A percentile compares a stretch with the other conserved stretches of the same genome.
Evolutionary conservation across 768 basidiomycete genomes (phyloP).

Genomic region (Pluteus cervinus): DNA sequence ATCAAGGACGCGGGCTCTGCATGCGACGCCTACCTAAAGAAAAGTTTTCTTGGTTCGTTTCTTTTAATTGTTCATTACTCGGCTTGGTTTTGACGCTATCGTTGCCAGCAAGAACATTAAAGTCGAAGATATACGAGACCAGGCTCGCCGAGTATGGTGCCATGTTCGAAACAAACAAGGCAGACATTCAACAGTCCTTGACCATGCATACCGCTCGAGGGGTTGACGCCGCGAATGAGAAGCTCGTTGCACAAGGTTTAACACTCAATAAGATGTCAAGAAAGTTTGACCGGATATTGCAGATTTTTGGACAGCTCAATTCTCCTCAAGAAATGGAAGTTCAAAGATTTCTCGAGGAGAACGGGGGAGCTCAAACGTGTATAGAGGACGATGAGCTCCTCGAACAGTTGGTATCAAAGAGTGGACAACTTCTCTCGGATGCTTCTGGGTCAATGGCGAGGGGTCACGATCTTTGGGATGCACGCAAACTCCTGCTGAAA

Average conservation of each 20-base stretch:
- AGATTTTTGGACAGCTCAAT: conserved; percentile 32
- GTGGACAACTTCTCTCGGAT: too few species aligned
- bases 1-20: conserved; percentile 37
- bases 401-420: conserved; percentile 22
- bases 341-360: conserved; percentile 28
- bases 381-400: conserved; percentile 26
- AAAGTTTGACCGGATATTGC: conserved; percentile 27
- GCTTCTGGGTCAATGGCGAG: too few species aligned
- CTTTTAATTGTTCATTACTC: not conserved
- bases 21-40: conserved; percentile 42
- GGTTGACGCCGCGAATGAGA: conserved; percentile 26
- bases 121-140: conserved; percentile 29
- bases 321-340: conserved; percentile 34
- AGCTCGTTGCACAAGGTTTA: too few species aligned
- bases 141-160: conserved; percentile 26
- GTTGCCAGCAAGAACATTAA: conserved; percentile 27
- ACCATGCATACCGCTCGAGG: conserved; percentile 30
- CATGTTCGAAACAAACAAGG: conserved; percentile 27
- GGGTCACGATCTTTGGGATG: conserved; percentile 20
- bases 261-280: too few species aligned
- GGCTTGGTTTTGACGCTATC: not conserved
- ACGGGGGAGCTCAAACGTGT: conserved; percentile 32
- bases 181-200: conserved; percentile 29
- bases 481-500: conserved; percentile 24
- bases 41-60: conserved; percentile 31